phyloP scores from a whole-genome alignment of 2,329 filamentous ascomycete genomes.

The Trichoderma citrinoviride region DNA sequence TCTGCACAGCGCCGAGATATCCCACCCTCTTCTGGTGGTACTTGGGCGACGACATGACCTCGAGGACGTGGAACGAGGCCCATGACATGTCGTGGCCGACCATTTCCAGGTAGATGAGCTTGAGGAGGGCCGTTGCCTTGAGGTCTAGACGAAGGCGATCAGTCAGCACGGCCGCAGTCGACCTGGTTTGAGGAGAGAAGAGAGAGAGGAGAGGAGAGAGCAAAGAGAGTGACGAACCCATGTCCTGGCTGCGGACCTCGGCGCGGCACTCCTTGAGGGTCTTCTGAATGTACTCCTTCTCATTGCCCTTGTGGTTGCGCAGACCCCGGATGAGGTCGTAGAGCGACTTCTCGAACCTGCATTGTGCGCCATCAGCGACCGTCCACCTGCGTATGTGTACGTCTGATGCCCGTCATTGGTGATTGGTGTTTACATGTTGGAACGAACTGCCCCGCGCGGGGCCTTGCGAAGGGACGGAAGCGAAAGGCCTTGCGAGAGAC shows the following conservation, averaged over 20 bases:
- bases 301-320: conserved; percentile 90
- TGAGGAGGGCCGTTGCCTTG: conserved; percentile 92
- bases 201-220: not conserved
- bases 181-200: not conserved
- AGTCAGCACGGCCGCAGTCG: not conserved
- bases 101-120: conserved; percentile 98
- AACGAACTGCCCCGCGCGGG: conserved; percentile 24
- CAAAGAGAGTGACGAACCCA: conserved; percentile 60
- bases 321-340: conserved; percentile 98
- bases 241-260: conserved; percentile 90
- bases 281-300: conserved; percentile 92
- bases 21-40: conserved; percentile 94
- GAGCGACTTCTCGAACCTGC: conserved; percentile 97
- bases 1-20: conserved; percentile 93
- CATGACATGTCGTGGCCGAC: conserved; percentile 99
- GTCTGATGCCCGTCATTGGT: not conserved
- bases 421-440: conserved; percentile 25
- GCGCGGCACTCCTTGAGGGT: conserved; percentile 91
- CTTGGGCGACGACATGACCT: conserved; percentile 97
- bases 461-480: conserved; percentile 17
- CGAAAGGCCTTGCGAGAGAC: not conserved
- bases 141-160: conserved; percentile 57
- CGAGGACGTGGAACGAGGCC: conserved; percentile 96
- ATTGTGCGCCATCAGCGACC: not conserved
- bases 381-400: not conserved